These are phyloP conservation scores for Suillus tomentosus DNA, from an alignment of 768 basidiomycete genomes.

Conservation along the genomic window DNA sequence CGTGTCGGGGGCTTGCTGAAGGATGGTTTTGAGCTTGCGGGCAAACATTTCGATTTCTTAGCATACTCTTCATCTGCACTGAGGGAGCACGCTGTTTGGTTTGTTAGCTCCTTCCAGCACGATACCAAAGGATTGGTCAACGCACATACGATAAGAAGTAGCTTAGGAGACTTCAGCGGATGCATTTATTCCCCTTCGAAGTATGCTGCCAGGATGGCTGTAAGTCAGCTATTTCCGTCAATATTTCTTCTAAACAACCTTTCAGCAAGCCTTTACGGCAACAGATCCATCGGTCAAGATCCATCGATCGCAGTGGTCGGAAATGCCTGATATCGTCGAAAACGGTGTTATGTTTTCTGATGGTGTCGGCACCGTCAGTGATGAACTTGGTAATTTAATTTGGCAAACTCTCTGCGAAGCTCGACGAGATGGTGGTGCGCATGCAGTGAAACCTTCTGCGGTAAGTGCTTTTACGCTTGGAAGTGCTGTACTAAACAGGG, in stretches of 20 bases:
- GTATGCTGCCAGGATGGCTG: conserved; percentile 76
- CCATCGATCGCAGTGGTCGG: conserved; percentile 56
- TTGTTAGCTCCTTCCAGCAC: conserved; percentile 63
- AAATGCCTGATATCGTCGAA: conserved; percentile 56
- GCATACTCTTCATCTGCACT: conserved; percentile 82
- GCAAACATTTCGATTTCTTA: conserved; percentile 74
- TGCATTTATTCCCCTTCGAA: conserved; percentile 68
- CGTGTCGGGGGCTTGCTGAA: conserved; percentile 63
- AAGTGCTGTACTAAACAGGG: neutral
- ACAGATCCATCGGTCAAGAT: conserved; percentile 75
- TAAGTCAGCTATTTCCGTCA: conserved; percentile 14
- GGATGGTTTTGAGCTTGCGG: conserved; percentile 68
- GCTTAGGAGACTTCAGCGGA: conserved; percentile 68
- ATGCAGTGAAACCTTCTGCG: conserved; percentile 54
- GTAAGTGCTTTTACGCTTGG: conserved; percentile 42
- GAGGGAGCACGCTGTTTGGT: conserved; percentile 84
- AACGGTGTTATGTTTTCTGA: conserved; percentile 62
- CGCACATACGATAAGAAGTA: conserved; percentile 58
- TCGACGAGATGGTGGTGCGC: conserved; percentile 36
- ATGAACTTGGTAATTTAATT: conserved; percentile 55
- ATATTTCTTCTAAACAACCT: conserved; percentile 13
- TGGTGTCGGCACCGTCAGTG: conserved; percentile 79
- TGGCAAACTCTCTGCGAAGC: conserved; percentile 55
- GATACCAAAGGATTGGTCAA: conserved; percentile 46
- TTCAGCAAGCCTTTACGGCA: conserved; percentile 74